These are phyloP conservation scores for Protomyces arabidopsidicola DNA, from an alignment of 1,139 yeast species.

Conservation along the genomic window DNA sequence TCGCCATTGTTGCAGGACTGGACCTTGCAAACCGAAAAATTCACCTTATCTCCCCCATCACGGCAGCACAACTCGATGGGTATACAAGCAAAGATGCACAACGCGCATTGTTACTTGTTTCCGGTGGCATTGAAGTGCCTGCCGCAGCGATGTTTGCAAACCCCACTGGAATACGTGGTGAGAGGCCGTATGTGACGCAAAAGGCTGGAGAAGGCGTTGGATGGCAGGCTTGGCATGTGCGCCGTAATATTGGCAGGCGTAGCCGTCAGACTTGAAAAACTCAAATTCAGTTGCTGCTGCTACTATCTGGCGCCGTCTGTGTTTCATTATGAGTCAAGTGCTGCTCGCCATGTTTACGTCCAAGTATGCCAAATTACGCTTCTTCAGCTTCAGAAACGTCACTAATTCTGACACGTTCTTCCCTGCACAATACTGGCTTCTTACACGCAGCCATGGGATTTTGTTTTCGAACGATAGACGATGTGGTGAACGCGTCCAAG, in stretches of 20 bases:
- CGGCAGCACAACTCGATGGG: not conserved
- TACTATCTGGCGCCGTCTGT: too few relatives aligned
- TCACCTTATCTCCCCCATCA: constrained; percentile 27
- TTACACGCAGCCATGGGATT: too few relatives aligned
- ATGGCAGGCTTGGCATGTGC: constrained; percentile 26
- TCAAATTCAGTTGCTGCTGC: too few relatives aligned
- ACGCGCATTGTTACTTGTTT: constrained; percentile 8
- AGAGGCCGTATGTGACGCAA: constrained; percentile 19
- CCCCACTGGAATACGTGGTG: not conserved
- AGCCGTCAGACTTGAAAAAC: not conserved
- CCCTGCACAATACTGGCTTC: too few relatives aligned
- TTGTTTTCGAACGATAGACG: too few relatives aligned
- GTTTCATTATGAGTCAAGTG: too few relatives aligned
- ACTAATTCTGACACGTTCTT: too few relatives aligned
- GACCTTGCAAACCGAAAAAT: constrained; percentile 5
- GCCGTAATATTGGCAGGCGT: constrained; percentile 20
- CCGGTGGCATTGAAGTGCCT: constrained; percentile 28
- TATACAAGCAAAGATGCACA: not conserved
- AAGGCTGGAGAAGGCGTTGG: constrained; percentile 26
- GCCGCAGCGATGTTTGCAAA: not conserved
- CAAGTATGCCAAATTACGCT: too few relatives aligned
- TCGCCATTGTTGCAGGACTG: constrained; percentile 26
- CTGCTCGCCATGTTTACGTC: too few relatives aligned
- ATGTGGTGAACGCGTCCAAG: too few relatives aligned
- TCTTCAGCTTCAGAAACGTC: too few relatives aligned